Evolutionary conservation across 2,329 filamentous ascomycete genomes (phyloP).

Genomic region (Pseudocercospora vitis): DNA sequence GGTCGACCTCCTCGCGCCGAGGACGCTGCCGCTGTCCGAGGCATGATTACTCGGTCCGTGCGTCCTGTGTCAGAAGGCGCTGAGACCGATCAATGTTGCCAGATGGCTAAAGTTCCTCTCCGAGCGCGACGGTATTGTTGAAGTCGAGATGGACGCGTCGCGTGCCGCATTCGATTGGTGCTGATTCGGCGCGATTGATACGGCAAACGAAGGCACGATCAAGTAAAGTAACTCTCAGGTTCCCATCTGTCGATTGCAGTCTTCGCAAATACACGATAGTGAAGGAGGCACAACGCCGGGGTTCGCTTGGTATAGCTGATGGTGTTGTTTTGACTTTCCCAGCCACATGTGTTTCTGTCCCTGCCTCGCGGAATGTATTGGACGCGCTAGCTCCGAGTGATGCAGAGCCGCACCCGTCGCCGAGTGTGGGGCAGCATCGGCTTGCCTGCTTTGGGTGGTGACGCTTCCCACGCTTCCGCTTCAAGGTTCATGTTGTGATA

Average conservation of each 20-base stretch:
- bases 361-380: not conserved
- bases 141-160: not conserved
- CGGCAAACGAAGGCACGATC: no score
- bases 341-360: conserved; percentile 3
- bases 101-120: no score
- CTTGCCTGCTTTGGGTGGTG: conserved; percentile 3
- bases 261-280: no score
- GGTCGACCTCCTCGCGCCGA: conserved; percentile 14
- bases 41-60: conserved; percentile 13
- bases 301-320: no score
- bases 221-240: no score
- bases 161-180: conserved; percentile 9
- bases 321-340: conserved; percentile 5
- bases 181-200: no score
- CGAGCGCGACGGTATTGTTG: not conserved
- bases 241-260: no score
- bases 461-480: not conserved
- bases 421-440: conserved; percentile 1
- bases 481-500: conserved; percentile 7
- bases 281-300: no score
- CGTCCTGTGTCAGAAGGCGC: no score
- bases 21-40: conserved; percentile 14
- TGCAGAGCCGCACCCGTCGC: conserved; percentile 7
- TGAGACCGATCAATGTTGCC: no score
- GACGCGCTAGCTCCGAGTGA: not conserved